Conservation (phyloP, 106 monocot genomes). For the Chionographis japonica region DNA sequence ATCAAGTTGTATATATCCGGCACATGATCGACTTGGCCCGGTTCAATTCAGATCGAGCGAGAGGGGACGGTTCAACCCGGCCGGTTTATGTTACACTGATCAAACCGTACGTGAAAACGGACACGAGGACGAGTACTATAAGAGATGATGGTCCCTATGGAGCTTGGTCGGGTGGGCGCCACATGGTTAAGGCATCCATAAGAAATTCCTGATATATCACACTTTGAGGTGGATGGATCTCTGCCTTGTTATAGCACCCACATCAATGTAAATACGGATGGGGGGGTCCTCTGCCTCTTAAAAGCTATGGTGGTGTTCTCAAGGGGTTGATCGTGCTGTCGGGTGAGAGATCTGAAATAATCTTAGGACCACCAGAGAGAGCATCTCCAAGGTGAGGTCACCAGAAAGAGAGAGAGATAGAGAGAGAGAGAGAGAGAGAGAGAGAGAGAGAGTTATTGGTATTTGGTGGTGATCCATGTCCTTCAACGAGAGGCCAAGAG, state of each 20-base stretch:
- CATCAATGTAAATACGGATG: constrained; percentile 2
- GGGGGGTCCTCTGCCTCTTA: background rate
- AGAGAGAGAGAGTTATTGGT: too few species aligned
- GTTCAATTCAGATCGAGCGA: too few species aligned
- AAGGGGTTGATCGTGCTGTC: constrained; percentile 17
- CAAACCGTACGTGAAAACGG: too few species aligned
- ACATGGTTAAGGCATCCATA: too few species aligned
- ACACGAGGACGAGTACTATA: too few species aligned
- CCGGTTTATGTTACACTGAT: too few species aligned
- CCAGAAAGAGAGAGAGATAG: background rate
- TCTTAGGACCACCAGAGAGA: constrained; percentile 14
- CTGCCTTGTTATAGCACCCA: background rate
- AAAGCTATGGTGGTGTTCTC: constrained; percentile 17
- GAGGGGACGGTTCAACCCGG: too few species aligned
- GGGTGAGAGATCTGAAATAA: constrained; percentile 2
- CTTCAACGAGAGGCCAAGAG: background rate
- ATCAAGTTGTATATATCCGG: too few species aligned
- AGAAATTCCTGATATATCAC: background rate
- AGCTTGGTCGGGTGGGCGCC: background rate
- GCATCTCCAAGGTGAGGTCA: constrained; percentile 1
- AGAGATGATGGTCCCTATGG: background rate
- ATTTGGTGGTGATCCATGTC: too few species aligned
- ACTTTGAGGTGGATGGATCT: background rate
- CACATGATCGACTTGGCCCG: too few species aligned
- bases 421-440: background rate